A percentile compares a stretch with the other conserved stretches of the same genome.
Conservation (phyloP, 2,329 filamentous ascomycete genomes). For the Exophiala dermatitidis region DNA sequence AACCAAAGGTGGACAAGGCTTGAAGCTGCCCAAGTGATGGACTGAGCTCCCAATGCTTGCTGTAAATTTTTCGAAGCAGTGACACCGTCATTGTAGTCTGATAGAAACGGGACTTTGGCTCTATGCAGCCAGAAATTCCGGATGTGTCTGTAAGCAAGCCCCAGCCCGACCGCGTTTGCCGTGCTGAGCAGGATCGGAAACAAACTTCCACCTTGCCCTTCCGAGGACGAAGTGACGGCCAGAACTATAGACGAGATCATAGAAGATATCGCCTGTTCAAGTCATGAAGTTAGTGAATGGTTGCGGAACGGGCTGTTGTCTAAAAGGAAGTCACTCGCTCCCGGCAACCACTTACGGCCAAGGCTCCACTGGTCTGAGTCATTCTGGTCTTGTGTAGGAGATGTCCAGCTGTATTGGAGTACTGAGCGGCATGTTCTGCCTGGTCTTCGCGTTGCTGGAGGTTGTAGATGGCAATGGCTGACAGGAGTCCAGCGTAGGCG, state of each 20-base stretch:
- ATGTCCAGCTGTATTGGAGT: constrained; percentile 15
- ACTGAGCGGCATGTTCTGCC: constrained; percentile 17
- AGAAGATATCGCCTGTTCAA: constrained; percentile 9
- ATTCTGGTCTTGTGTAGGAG: constrained; percentile 23
- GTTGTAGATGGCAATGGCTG: constrained; percentile 21
- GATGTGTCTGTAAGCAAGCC: constrained; percentile 16
- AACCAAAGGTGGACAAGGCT: constrained; percentile 13
- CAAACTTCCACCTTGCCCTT: neutral
- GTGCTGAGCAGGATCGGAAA: constrained; percentile 14
- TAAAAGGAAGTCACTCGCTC: neutral
- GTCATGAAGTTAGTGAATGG: neutral
- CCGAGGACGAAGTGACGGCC: constrained; percentile 9
- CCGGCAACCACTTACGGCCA: constrained; percentile 15
- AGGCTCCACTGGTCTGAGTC: constrained; percentile 18
- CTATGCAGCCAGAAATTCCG: constrained; percentile 18
- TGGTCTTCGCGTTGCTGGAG: constrained; percentile 18
- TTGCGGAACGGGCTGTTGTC: neutral
- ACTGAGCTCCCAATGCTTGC: constrained; percentile 7
- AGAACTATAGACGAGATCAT: constrained; percentile 12
- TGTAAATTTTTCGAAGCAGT: constrained; percentile 14
- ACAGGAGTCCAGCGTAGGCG: constrained; percentile 12
- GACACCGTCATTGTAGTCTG: constrained; percentile 19
- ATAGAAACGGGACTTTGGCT: constrained; percentile 16
- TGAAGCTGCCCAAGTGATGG: constrained; percentile 9
- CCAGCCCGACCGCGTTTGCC: constrained; percentile 9